These are phyloP conservation scores for Trichosporon sp. DNA, from an alignment of 1,284 basidiomycete species.

Conservation along the genomic window DNA sequence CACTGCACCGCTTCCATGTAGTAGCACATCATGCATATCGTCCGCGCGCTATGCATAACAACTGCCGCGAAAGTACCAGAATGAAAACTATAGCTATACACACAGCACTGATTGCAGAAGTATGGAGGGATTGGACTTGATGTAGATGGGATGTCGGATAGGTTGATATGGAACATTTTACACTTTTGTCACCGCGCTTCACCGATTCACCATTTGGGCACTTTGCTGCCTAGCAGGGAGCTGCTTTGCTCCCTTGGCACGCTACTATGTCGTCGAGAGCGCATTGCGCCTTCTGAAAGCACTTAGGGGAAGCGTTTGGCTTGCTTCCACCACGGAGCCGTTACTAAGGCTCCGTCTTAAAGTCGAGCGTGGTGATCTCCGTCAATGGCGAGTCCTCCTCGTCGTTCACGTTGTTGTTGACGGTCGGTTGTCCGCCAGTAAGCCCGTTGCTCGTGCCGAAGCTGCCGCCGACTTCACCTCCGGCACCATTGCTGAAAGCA, in stretches of 20 bases:
- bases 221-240: too few relatives aligned
- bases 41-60: not conserved
- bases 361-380: not conserved
- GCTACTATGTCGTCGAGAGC: not conserved
- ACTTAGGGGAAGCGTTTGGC: too few relatives aligned
- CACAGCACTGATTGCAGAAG: not conserved
- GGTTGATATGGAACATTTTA: too few relatives aligned
- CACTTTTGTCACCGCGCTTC: too few relatives aligned
- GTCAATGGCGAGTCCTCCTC: not conserved
- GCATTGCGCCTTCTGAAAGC: not conserved
- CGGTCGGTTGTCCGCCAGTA: not conserved
- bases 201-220: too few relatives aligned
- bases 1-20: not conserved
- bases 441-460: not conserved
- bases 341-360: not conserved
- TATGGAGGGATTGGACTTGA: not conserved
- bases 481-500: too few relatives aligned
- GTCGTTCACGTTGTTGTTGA: not conserved
- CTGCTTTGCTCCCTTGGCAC: too few relatives aligned
- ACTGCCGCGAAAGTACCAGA: not conserved
- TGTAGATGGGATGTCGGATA: not conserved
- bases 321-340: not conserved
- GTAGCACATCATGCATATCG: not conserved
- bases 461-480: not conserved
- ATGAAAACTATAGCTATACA: not conserved